Base-by-base conservation (phyloP, 1,284 basidiomycete genomes). In the Moniliella sp. region DNA sequence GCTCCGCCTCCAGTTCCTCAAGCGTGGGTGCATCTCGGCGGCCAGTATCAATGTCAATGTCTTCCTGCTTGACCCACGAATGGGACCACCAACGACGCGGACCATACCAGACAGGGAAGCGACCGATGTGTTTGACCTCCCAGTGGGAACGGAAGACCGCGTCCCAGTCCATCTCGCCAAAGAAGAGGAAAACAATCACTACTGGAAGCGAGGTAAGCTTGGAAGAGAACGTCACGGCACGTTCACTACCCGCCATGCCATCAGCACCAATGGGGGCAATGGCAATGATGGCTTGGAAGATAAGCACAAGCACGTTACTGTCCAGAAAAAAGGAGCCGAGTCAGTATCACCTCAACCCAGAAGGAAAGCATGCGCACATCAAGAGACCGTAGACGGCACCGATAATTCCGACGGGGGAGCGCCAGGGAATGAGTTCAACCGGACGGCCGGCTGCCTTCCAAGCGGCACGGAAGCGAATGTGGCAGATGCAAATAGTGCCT, bases 381-480 rank as follows among this genome's bases (percentile, higher is more conserved):
- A 36, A 35, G 46, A 64, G 50, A 19, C 66, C 67, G 35, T 60
- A 43, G 43, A 56, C 51, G 10, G 63, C 64, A 18, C 67, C 67
- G 27, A 39, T 62, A 18, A 65, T 50, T 28, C 67, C 67, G 13
- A 64, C 60, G 18, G 64, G 45, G 15, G 66, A 65, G 11, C 35
- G 42, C 63, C 63, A 67, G 4, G 66, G 66, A 4, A 68, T 57
- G 48, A 67, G 64, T 34, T 65, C 62, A 30, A 65, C 33, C 0
- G 54, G 50, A 55, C 65, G 64, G 12, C 65, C 65, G 53, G 57
- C 64, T n/a, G 53, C 51, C 36, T 54, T 55, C 67, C 67, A 69
- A 1, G 66, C 67, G 27, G 35, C 32, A 26, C 66, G 52, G 61
- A 67, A 67, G 28, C 66, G 64, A 32, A 66, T 64, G 48, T 59